These are phyloP conservation scores for Suhomyces bokatorum DNA, from an alignment of 1,139 yeast species.

Conservation along the genomic window DNA sequence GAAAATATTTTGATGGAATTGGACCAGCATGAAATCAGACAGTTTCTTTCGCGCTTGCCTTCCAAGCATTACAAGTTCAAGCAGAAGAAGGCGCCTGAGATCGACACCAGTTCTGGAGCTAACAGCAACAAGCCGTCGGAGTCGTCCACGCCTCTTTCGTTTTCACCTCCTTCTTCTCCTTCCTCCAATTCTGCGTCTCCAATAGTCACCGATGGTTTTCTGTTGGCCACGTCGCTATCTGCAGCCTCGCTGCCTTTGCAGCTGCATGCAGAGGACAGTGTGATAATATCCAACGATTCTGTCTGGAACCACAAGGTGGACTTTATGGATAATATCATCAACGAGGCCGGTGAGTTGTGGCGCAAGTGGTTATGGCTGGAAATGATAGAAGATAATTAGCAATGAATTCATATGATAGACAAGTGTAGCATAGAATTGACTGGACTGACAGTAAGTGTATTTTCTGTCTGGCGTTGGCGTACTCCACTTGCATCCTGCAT, in stretches of 20 bases:
- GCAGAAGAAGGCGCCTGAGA: slow-evolving; percentile 20
- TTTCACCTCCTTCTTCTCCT: slow-evolving; percentile 13
- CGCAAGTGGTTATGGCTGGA: slow-evolving; percentile 82
- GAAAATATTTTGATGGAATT: slow-evolving; percentile 78
- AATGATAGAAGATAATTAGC: slow-evolving; percentile 49
- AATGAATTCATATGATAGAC: neutral
- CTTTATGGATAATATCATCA: slow-evolving; percentile 68
- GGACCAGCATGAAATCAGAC: slow-evolving; percentile 87
- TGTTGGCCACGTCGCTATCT: slow-evolving; percentile 6
- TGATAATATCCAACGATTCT: slow-evolving; percentile 40
- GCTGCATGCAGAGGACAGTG: slow-evolving; percentile 8
- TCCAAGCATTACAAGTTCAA: slow-evolving; percentile 44
- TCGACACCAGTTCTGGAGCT: neutral
- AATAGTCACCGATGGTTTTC: slow-evolving; percentile 8
- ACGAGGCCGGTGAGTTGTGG: slow-evolving; percentile 88
- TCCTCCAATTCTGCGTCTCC: slow-evolving; percentile 11
- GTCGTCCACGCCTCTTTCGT: slow-evolving; percentile 13
- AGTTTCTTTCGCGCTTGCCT: slow-evolving; percentile 62
- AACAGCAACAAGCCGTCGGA: slow-evolving; percentile 12
- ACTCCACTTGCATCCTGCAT: neutral
- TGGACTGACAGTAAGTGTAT: neutral
- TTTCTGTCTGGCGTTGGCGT: neutral
- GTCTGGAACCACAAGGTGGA: slow-evolving; percentile 39
- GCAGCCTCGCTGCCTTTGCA: slow-evolving; percentile 7
- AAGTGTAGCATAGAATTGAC: neutral